phyloP scores from a whole-genome alignment of 1,284 basidiomycete genomes.

The Fomitiporia mediterranea region DNA sequence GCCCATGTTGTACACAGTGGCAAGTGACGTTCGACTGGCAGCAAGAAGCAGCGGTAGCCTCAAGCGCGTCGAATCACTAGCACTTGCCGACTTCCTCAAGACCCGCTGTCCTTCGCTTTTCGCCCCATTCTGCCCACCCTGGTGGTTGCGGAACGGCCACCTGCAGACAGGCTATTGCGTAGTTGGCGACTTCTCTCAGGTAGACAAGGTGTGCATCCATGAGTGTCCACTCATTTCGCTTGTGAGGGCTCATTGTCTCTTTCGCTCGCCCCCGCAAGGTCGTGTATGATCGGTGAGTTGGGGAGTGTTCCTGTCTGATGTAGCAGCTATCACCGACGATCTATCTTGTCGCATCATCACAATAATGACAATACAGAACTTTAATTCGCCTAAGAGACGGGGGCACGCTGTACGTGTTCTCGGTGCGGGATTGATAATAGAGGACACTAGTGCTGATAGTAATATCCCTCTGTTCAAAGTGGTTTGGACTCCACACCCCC shows the following conservation, averaged over 20 bases:
- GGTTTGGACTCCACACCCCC: conserved; percentile 70
- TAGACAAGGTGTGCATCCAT: conserved; percentile 40
- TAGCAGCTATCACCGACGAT: conserved; percentile 16
- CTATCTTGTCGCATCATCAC: too few relatives aligned
- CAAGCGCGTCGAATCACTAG: conserved; percentile 20
- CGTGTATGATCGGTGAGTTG: conserved; percentile 59
- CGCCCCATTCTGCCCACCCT: conserved; percentile 50
- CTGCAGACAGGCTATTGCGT: conserved; percentile 70
- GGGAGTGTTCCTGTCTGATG: conserved; percentile 16
- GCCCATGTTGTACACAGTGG: conserved; percentile 35
- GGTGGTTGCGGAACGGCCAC: conserved; percentile 73
- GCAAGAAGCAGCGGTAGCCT: conserved; percentile 35
- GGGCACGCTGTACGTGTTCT: conserved; percentile 56
- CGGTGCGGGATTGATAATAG: background rate
- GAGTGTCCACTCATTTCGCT: background rate
- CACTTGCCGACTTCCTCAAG: conserved; percentile 52
- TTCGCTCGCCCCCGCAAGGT: conserved; percentile 31
- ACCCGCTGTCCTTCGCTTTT: conserved; percentile 54
- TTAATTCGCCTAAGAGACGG: conserved; percentile 61
- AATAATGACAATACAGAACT: conserved; percentile 40
- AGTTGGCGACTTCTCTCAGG: conserved; percentile 66
- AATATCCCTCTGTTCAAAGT: conserved; percentile 36
- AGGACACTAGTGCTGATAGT: conserved; percentile 1
- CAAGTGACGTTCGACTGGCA: conserved; percentile 35
- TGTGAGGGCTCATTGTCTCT: background rate